Evolutionary conservation across 2,329 filamentous ascomycete genomes (phyloP), one percentile per base, ranked within the genome.

Genomic region (Epichloe festucae): DNA sequence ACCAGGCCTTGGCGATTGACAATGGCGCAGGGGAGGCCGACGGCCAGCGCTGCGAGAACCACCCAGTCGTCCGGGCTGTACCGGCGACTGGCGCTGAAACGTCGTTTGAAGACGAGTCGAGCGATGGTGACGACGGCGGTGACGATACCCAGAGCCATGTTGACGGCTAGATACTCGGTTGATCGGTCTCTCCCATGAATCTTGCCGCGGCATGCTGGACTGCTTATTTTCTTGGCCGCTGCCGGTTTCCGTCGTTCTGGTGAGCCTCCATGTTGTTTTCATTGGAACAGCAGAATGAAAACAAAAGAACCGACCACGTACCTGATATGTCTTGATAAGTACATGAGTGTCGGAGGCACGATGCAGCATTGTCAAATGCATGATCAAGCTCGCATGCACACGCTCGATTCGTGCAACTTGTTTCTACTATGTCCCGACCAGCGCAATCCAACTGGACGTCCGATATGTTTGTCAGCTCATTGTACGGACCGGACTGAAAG

Each of bases 61-160:
- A 63, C 56, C 58, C 60, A 64, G 53, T 67, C 65, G 51, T 67
- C 65, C 3, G 67, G 51, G 2, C 57, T 63, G 38, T 67, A 64
- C 0, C 59, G 54, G 14, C 60, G 50, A 31, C 62, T 63, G 4
- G 60, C 48, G 3, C 49, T 46, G n/a, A 51, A 60, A 23, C 19
- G 5, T 35, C 67, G 60, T 47, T 59, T 62, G 47, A 57, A 62
- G 15, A 57, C 57, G 5, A 71, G 60, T 43, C 72, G 70, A 5
- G 43, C 36, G 17, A 68, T 56, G 12, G 66, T 58, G 27, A 71
- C 60, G 53, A 71, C 67, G 53, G 64, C 56, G 52, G 57, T 64
- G 8, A 66, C 62, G 5, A 72, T 38, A 36, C 43, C 43, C 4
- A 53, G 48, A n/a, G 34, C 19, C 35, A 50, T 12, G 39, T 53